Conservation (phyloP, 805 yeast genomes). For the Pichia sporocuriosa region DNA sequence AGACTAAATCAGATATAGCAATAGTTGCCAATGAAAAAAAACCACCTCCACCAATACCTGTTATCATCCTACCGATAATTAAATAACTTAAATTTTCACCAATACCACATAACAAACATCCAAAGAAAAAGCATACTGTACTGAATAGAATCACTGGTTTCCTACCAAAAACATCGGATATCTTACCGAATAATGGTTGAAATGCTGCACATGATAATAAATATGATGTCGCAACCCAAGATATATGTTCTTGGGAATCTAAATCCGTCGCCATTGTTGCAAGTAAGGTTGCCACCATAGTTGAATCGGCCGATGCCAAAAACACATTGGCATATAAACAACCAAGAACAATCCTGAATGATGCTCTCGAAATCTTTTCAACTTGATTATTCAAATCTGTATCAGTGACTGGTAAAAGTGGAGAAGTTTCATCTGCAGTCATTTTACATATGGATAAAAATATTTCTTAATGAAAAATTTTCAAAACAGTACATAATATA, state of each 20-base stretch:
- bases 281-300: slow-evolving; percentile 47
- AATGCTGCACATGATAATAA: slow-evolving; percentile 40
- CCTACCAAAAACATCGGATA: slow-evolving; percentile 50
- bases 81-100: slow-evolving; percentile 37
- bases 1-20: slow-evolving; percentile 68
- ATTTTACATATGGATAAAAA: neutral
- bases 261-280: slow-evolving; percentile 47
- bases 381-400: neutral
- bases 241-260: slow-evolving; percentile 35
- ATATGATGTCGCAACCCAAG: slow-evolving; percentile 39
- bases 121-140: slow-evolving; percentile 29
- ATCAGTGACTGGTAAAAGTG: slow-evolving; percentile 4
- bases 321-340: slow-evolving; percentile 27
- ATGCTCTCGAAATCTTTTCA: slow-evolving; percentile 1
- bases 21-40: slow-evolving; percentile 69
- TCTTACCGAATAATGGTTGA: slow-evolving; percentile 49
- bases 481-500: too few relatives aligned
- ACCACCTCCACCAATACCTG: slow-evolving; percentile 91
- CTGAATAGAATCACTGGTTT: slow-evolving; percentile 32
- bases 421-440: slow-evolving; percentile 9
- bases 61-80: slow-evolving; percentile 55
- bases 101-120: slow-evolving; percentile 37
- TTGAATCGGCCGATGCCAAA: slow-evolving; percentile 46
- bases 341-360: slow-evolving; percentile 11
- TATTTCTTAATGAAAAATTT: too few relatives aligned